These are phyloP conservation scores for Paracamarosporium sp. DNA, from an alignment of 2,329 filamentous ascomycete species.

Conservation along the genomic window DNA sequence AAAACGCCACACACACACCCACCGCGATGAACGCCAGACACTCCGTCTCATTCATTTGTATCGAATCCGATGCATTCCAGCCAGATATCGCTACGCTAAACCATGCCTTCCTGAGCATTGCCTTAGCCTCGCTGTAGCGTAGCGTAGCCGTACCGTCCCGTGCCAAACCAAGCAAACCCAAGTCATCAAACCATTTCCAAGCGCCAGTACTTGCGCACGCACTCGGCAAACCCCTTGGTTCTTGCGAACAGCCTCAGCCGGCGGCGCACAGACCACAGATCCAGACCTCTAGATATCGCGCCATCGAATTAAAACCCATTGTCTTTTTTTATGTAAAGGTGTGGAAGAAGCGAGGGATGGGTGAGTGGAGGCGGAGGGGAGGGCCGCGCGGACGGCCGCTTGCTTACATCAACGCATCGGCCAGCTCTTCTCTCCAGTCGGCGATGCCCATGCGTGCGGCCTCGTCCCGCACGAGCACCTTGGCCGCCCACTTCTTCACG, in stretches of 20 bases:
- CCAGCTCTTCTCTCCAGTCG: slow-evolving; percentile 34
- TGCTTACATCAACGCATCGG: slow-evolving; percentile 4
- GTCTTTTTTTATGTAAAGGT: not conserved
- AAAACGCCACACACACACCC: too few species aligned
- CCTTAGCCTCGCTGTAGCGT: too few species aligned
- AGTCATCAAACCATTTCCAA: not conserved
- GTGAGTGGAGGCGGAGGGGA: too few species aligned
- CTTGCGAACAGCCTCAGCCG: not conserved
- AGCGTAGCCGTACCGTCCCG: too few species aligned
- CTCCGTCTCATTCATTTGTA: too few species aligned
- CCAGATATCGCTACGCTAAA: not conserved
- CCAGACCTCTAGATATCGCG: not conserved
- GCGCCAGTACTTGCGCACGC: not conserved
- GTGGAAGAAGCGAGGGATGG: not conserved
- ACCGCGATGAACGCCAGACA: too few species aligned
- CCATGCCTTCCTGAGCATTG: too few species aligned
- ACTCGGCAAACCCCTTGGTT: not conserved
- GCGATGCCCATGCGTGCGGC: slow-evolving; percentile 39
- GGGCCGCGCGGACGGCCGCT: too few species aligned
- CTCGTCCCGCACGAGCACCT: slow-evolving; percentile 40
- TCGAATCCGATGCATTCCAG: too few species aligned
- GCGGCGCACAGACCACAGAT: not conserved
- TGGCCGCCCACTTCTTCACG: slow-evolving; percentile 45
- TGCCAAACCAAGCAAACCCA: not conserved
- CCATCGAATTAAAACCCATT: not conserved